Evolutionary conservation across 192 early-diverging fungal genomes (phyloP).

Genomic region (Coemansia furcata): DNA sequence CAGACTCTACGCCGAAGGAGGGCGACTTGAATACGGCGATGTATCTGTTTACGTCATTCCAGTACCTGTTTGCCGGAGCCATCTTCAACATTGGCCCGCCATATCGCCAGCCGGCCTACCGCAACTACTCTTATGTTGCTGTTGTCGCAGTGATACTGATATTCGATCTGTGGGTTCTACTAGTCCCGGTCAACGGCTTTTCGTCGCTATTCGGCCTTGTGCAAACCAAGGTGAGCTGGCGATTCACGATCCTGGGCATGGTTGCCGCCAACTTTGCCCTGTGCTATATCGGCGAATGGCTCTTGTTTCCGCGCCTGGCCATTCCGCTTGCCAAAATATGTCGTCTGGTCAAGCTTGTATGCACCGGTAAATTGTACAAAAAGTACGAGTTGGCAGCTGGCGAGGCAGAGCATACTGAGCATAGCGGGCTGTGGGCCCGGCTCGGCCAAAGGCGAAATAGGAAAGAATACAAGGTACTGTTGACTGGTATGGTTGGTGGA

Average conservation of each 20-base stretch:
- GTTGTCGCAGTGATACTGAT: conserved; percentile 15
- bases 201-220: conserved; percentile 30
- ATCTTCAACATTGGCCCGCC: conserved; percentile 94
- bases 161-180: conserved; percentile 42
- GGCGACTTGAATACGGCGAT: conserved; percentile 78
- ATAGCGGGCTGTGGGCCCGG: conserved; percentile 24
- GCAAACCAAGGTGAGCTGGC: conserved; percentile 24
- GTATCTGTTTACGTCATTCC: conserved; percentile 85
- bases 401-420: not conserved
- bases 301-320: conserved; percentile 40
- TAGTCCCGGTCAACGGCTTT: conserved; percentile 33
- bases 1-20: conserved; percentile 60
- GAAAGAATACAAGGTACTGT: conserved; percentile 37
- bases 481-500: conserved; percentile 19
- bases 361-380: not conserved
- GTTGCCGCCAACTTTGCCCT: conserved; percentile 36
- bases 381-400: not conserved
- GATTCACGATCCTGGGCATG: conserved; percentile 37
- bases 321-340: conserved; percentile 20
- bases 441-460: conserved; percentile 25
- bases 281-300: conserved; percentile 34
- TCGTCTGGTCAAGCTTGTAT: conserved; percentile 2
- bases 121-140: conserved; percentile 56
- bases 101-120: conserved; percentile 79
- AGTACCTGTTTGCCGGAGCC: conserved; percentile 88